Conservation (phyloP, 2,329 filamentous ascomycete genomes). For the Aspergillus amoenus region DNA sequence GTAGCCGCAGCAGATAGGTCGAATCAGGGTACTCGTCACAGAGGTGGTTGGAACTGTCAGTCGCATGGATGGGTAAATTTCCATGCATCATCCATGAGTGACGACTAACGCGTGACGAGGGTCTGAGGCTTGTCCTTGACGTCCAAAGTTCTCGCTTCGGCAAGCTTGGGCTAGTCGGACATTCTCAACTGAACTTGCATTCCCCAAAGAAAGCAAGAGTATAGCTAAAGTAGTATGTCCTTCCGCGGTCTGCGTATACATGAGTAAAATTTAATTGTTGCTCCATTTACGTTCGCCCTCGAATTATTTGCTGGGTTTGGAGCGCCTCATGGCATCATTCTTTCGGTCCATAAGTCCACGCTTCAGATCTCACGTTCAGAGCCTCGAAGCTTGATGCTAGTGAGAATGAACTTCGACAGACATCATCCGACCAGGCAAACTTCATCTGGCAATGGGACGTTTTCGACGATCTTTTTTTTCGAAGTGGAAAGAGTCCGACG, state of each 20-base stretch:
- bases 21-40: slow-evolving; percentile 4
- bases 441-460: too few relatives aligned
- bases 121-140: not conserved
- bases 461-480: not conserved
- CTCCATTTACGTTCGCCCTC: too few relatives aligned
- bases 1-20: not conserved
- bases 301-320: too few relatives aligned
- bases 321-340: too few relatives aligned
- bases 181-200: not conserved
- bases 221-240: too few relatives aligned
- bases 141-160: not conserved
- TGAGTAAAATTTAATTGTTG: not conserved
- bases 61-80: not conserved
- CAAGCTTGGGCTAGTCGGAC: not conserved
- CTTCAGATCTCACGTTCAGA: too few relatives aligned
- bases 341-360: too few relatives aligned
- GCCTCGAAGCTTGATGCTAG: too few relatives aligned
- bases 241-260: not conserved
- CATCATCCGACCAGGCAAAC: too few relatives aligned
- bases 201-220: too few relatives aligned
- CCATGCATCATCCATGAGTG: not conserved
- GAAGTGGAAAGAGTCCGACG: slow-evolving; percentile 14
- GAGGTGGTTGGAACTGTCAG: not conserved
- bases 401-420: too few relatives aligned
- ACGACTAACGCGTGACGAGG: not conserved